Percentiles rank a stretch among this genome's conserved stretches.
Evolutionary conservation across 164 flowering plant species (phyloP).

Genomic region (Litsea cubeba): DNA sequence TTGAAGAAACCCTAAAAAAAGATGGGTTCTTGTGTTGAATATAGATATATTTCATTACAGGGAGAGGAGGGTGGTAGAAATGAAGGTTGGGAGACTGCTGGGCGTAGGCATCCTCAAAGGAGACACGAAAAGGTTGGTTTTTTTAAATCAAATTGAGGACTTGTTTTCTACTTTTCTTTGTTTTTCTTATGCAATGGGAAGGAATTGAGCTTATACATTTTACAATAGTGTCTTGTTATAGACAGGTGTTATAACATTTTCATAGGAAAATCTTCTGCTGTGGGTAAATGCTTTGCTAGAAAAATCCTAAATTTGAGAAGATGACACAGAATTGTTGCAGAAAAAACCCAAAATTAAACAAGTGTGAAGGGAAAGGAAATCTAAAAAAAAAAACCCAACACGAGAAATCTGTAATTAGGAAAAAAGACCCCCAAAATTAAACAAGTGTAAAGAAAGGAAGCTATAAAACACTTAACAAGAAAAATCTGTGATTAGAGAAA

Average conservation of each 20-base stretch:
- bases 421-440: no score
- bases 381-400: no score
- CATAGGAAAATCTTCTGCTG: not conserved
- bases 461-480: no score
- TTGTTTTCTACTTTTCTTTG: not conserved
- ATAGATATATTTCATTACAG: not conserved
- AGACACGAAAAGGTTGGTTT: slow-evolving; percentile 45
- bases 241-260: not conserved
- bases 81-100: slow-evolving; percentile 69
- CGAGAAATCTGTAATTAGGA: no score
- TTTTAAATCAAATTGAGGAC: not conserved
- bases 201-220: not conserved
- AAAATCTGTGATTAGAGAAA: no score
- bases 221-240: not conserved
- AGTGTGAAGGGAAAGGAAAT: no score
- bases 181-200: not conserved
- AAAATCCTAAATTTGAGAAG: no score
- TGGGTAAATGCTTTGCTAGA: not conserved
- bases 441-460: no score
- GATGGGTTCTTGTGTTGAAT: no score
- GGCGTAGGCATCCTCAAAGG: slow-evolving; percentile 39
- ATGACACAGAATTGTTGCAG: no score
- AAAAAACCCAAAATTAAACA: no score
- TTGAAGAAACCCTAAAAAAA: not conserved
- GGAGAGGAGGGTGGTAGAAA: not conserved